A percentile compares a stretch with the other conserved stretches of the same genome.
phyloP scores from a whole-genome alignment of 345 rosid species.

The Eucalyptus pauciflora region DNA sequence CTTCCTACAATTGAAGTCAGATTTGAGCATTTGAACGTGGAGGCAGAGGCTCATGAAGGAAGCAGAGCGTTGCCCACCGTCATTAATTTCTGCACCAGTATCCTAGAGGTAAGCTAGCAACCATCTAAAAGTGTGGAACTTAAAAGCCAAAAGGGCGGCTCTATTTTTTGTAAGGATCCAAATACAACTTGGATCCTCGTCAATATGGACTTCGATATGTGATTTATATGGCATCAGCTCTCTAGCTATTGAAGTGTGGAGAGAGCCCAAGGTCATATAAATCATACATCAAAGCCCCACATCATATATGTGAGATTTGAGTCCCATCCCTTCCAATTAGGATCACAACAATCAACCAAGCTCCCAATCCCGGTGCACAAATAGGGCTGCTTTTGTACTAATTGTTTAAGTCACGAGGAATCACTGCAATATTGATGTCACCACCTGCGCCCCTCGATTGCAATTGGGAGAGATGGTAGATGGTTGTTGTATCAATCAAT shows the following conservation, averaged over 20 bases:
- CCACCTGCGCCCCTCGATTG: neutral
- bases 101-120: conserved; percentile 39
- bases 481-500: neutral
- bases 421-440: neutral
- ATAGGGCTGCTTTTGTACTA: neutral
- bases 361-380: neutral
- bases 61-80: conserved; percentile 58
- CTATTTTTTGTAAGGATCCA: neutral
- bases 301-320: neutral
- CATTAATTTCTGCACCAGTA: conserved; percentile 29
- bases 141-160: neutral
- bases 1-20: conserved; percentile 47
- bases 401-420: neutral
- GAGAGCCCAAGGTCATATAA: neutral
- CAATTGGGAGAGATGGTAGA: neutral
- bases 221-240: neutral
- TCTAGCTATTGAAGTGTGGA: neutral
- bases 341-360: neutral
- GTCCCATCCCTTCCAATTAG: neutral
- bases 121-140: too few relatives aligned
- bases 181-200: neutral
- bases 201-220: neutral
- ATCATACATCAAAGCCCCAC: neutral
- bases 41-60: conserved; percentile 55
- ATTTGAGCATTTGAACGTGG: conserved; percentile 31